Evolutionary conservation across 2,329 filamentous ascomycete species (phyloP), one percentile per base, ranked within the genome.

Genomic region (Chrysoporthe puriensis): DNA sequence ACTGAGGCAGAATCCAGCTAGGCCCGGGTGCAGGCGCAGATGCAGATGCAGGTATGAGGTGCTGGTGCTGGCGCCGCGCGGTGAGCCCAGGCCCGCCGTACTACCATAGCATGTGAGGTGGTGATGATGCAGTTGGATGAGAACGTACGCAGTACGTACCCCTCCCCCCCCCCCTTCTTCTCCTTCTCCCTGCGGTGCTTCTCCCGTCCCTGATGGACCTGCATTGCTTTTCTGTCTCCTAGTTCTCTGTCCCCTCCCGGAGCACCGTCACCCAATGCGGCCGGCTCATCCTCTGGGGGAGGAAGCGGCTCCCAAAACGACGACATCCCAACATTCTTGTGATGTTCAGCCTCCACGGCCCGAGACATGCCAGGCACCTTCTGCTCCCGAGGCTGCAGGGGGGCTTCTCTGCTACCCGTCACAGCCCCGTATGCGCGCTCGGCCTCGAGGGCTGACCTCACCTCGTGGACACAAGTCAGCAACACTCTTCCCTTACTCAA

Each of bases 361-460:
- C 57, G 57, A 44, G 36, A 60, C 40, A 60, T 26, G 57, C 57
- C 40, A 60, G 26, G 57, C 40, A 43, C 56, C 21, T n/a, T 40
- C n/a, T 26, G n/a, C 18, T 16, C n/a, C 36, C 42, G 8, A 6
- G 18, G 9, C 9, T 44, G 57, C 36, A 60, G 42, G n/a, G 42
- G 56, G 56, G 32, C 34, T n/a, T 44, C 57, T 60, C 16, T 13
- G 11, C 16, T 7, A 26, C 36, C 18, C 34, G n/a, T 57, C 32
- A 34, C 32, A 57, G 32, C 26, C 26, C 40, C 34, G 18, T 59
- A 11, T 43, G 26, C 26, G 26, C 26, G 26, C 2, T 26, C 26
- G 26, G 26, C 26, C 26, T 26, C 26, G 26, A 26, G 26, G 26
- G 26, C 26, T 26, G 26, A 26, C 26, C 26, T 26, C 26, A 26